Conservation (phyloP, 805 yeast species). For the Lipomyces yamanashiensis region DNA sequence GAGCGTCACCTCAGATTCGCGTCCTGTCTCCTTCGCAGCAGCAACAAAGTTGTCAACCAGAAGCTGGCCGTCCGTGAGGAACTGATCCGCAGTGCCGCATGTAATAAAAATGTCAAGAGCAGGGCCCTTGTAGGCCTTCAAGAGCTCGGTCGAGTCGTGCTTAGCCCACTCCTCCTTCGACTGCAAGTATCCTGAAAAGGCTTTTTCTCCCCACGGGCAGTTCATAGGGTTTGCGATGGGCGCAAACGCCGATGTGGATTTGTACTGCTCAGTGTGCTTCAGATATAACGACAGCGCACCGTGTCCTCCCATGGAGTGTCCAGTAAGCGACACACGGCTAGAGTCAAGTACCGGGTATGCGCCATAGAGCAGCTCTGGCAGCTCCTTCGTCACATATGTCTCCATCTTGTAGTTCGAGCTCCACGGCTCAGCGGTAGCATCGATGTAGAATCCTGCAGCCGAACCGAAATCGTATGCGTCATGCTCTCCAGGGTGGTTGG, state of each 20-base stretch:
- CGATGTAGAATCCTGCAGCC: slow-evolving; percentile 93
- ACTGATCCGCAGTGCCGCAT: slow-evolving; percentile 79
- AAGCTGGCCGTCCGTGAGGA: slow-evolving; percentile 65
- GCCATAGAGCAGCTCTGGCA: slow-evolving; percentile 57
- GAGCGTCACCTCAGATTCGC: slow-evolving; percentile 64
- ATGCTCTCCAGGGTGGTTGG: slow-evolving; percentile 74
- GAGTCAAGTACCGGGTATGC: slow-evolving; percentile 56
- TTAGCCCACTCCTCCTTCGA: slow-evolving; percentile 63
- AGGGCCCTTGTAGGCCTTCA: slow-evolving; percentile 61
- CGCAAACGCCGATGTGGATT: slow-evolving; percentile 85
- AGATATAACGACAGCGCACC: slow-evolving; percentile 81
- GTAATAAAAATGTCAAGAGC: slow-evolving; percentile 73
- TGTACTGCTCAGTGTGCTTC: slow-evolving; percentile 70
- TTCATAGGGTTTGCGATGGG: slow-evolving; percentile 82
- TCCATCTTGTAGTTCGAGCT: slow-evolving; percentile 80
- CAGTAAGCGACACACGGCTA: slow-evolving; percentile 73
- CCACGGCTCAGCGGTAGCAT: slow-evolving; percentile 80
- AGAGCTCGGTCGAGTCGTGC: slow-evolving; percentile 84
- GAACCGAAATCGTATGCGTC: slow-evolving; percentile 90
- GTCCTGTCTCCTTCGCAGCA: slow-evolving; percentile 61
- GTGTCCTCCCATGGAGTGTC: slow-evolving; percentile 98
- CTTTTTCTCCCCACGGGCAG: slow-evolving; percentile 88
- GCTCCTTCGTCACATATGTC: slow-evolving; percentile 75
- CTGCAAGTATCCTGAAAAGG: slow-evolving; percentile 80
- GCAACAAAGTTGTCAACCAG: slow-evolving; percentile 72